Evolutionary conservation across 495 filamentous ascomycete genomes (phyloP).

Genomic region (Opeltia flavorubescens): DNA sequence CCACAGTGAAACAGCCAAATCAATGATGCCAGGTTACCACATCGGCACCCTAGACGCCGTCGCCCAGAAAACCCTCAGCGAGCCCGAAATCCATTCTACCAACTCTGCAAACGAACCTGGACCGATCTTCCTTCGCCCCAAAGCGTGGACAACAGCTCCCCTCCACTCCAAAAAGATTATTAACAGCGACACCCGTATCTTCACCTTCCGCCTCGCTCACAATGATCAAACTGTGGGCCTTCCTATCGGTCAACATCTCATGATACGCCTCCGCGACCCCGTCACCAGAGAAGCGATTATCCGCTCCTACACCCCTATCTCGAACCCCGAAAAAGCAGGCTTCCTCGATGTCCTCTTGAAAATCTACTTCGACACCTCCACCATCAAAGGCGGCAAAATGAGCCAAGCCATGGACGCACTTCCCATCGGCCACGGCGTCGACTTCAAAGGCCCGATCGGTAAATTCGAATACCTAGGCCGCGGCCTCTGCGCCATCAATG

Average conservation of each 20-base stretch:
- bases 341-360: constrained; percentile 68
- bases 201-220: constrained; percentile 69
- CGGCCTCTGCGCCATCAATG: constrained; percentile 50
- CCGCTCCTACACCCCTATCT: constrained; percentile 81
- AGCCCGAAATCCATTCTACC: constrained; percentile 13
- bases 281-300: constrained; percentile 58
- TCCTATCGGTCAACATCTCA: constrained; percentile 78
- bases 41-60: constrained; percentile 59
- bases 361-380: constrained; percentile 56
- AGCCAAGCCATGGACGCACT: constrained; percentile 65
- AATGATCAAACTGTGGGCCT: constrained; percentile 58
- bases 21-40: constrained; percentile 83
- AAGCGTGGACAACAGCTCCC: constrained; percentile 54
- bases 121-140: constrained; percentile 53
- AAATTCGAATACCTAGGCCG: constrained; percentile 69
- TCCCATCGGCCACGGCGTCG: constrained; percentile 52
- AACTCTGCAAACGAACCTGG: constrained; percentile 26
- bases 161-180: constrained; percentile 51
- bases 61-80: constrained; percentile 37
- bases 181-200: constrained; percentile 72
- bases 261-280: constrained; percentile 68
- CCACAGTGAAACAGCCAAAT: constrained; percentile 84
- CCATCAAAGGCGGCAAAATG: constrained; percentile 64
- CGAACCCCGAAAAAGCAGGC: constrained; percentile 44
- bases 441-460: constrained; percentile 86